Evolutionary conservation across 805 yeast genomes (phyloP), one percentile per base, ranked within the genome.

Genomic region (Naumovozyma baii): DNA sequence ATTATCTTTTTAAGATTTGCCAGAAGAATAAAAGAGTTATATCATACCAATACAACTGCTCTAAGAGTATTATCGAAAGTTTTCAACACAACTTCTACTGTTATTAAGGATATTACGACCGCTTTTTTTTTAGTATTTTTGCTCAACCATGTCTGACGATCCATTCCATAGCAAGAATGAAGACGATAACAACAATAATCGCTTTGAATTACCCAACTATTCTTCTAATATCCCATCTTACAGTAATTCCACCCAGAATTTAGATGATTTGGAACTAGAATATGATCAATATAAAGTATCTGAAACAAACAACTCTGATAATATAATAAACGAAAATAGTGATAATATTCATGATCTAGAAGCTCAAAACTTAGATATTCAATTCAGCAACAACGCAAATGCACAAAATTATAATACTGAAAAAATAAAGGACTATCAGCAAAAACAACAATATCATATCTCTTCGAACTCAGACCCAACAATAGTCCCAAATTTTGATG

Each of bases 241-340:
- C 7, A 33, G 16, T 3, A 35, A 22, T 20, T 22, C 25, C 4
- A 28, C 37, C 15, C 45, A 45, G 3, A 37, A 51, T 38, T 28
- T 55, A 25, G 62, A 52, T 36, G 53, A 55, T 31, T 38, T 57
- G 31, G 61, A 57, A 31, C 46, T 45, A 14, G 61, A 57, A 38
- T 57, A 53, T 36, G 58, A 48, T 39, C 52, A 46, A 20, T 55
- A 46, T 30, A 57, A 57, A 34, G 43, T 36, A 5, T 49, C 38
- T 15, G 50, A 48, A 35, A 29, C 31, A 9, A 29, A 29, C 13
- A 29, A 29, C 13, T 30, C 18, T 18, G 15, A 28, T n/a, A 18
- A 20, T 12, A 19, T 18, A 16, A 14, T 22, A 8, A 32, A 36
- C n/a, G 18, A 32, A 19, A 18, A 29, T 5, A 12, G 7, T 12